phyloP scores from a whole-genome alignment of 1,284 basidiomycete genomes.

The Clitocybe nebularis region DNA sequence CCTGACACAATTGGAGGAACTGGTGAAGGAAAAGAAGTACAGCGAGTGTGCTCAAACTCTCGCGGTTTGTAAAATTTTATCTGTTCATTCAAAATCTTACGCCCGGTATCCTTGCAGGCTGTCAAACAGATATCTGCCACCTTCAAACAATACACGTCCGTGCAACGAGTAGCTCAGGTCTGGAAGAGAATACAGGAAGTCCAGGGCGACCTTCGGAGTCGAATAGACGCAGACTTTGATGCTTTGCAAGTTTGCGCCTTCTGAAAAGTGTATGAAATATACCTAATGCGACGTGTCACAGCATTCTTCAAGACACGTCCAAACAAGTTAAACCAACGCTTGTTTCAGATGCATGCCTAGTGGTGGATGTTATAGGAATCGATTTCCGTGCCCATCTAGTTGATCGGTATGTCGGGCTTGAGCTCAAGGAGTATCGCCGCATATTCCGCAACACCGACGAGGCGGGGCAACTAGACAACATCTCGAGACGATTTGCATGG shows the following conservation, averaged over 20 bases:
- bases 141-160: slow-evolving; percentile 73
- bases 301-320: slow-evolving; percentile 75
- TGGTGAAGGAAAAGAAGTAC: slow-evolving; percentile 77
- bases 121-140: slow-evolving; percentile 79
- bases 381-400: slow-evolving; percentile 81
- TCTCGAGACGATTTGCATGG: slow-evolving; percentile 93
- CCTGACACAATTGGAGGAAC: slow-evolving; percentile 75
- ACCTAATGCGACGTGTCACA: slow-evolving; percentile 25
- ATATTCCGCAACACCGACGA: slow-evolving; percentile 93
- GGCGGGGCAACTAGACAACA: slow-evolving; percentile 95
- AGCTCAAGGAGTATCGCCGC: slow-evolving; percentile 94
- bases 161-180: slow-evolving; percentile 73
- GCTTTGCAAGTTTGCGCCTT: slow-evolving; percentile 61
- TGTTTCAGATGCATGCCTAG: slow-evolving; percentile 76
- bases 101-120: slow-evolving; percentile 48
- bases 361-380: slow-evolving; percentile 81
- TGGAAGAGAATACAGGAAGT: slow-evolving; percentile 78
- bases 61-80: slow-evolving; percentile 40
- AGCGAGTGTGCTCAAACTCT: slow-evolving; percentile 81
- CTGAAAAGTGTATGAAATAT: slow-evolving; percentile 1
- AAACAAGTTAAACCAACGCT: slow-evolving; percentile 61
- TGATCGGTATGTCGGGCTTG: slow-evolving; percentile 86
- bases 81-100: slow-evolving; percentile 8
- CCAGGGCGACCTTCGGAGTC: slow-evolving; percentile 71
- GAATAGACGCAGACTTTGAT: slow-evolving; percentile 88